Conservation (phyloP, 306 rosid genomes). For the Quercus rubra region DNA sequence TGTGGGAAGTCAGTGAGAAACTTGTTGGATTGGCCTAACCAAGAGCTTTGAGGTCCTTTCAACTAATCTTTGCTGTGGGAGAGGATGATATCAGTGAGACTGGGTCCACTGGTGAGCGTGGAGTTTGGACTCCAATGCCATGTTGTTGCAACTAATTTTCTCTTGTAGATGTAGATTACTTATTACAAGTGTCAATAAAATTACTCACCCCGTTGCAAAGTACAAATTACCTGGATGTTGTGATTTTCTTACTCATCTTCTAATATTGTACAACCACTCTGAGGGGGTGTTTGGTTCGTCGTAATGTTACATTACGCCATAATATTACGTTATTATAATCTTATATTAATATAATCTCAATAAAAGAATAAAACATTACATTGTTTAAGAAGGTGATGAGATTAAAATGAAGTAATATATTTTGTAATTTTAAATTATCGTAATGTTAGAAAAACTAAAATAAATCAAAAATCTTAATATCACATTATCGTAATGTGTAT, state of each 20-base stretch:
- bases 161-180: constrained; percentile 34
- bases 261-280: background rate
- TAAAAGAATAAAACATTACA: no score
- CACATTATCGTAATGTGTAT: no score
- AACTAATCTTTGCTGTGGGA: constrained; percentile 18
- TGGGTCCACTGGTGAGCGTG: constrained; percentile 14
- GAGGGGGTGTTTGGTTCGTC: no score
- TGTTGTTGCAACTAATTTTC: constrained; percentile 32
- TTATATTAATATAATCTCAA: no score
- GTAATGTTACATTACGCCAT: no score
- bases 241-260: background rate
- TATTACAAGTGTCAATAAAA: constrained; percentile 37
- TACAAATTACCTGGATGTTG: background rate
- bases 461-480: no score
- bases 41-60: constrained; percentile 7
- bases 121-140: constrained; percentile 19
- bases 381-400: no score
- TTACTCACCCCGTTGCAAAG: constrained; percentile 29
- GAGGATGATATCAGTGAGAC: constrained; percentile 16
- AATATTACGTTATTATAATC: no score
- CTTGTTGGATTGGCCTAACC: constrained; percentile 84
- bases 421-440: no score
- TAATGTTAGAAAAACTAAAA: no score
- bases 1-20: constrained; percentile 95
- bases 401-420: no score